Base-by-base conservation (phyloP, 108 stramenopile genomes). In the Nitzschia palea region DNA sequence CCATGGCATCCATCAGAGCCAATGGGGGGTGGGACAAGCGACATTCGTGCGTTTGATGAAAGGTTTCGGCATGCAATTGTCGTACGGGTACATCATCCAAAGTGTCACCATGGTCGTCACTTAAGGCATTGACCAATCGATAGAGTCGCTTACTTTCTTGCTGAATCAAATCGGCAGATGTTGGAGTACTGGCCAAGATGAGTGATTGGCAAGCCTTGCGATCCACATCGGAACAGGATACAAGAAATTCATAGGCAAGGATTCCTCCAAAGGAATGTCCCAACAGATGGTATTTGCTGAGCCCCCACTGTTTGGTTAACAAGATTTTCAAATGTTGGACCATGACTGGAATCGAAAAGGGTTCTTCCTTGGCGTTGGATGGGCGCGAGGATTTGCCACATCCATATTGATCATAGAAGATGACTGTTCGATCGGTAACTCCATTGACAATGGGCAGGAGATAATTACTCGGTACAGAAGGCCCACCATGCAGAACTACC, bases 401-500 rank as follows among this genome's bases (percentile, higher is more conserved):
- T 10, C 84, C 84, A 33, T 70, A 68, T 31, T 73, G 73, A 76
- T 85, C 80, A 44, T 81, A 85, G 40, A 81, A 68, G 2, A 85
- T 59, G 12, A 85, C 71, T 33, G 73, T 25, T 55, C 84, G 67
- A 54, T 85, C 78, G 0, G 78, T 83, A 0, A 90, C 57, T 2
- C 56, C 63, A 53, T 86, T 76, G 34, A 71, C 85, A 1, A 87
- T 67, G 10, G 85, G 80, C 26, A 70, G 48, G 22, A 90, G 68
- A 54, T 90, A 90, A 36, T 74, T 86, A 4, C 77, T 81, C 12
- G 89, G 89, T 12, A 90, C 51, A 18, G 76, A 74, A 23, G 89
- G 89, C 15, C 89, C 89, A 18, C 89, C 89, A 52, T 87, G 86
- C n/a, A 82, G 28, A n/a, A 71, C 68, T 2, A 90, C 44, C 29